Conservation (phyloP, 495 filamentous ascomycete species). For the Aspergillus wentii region DNA sequence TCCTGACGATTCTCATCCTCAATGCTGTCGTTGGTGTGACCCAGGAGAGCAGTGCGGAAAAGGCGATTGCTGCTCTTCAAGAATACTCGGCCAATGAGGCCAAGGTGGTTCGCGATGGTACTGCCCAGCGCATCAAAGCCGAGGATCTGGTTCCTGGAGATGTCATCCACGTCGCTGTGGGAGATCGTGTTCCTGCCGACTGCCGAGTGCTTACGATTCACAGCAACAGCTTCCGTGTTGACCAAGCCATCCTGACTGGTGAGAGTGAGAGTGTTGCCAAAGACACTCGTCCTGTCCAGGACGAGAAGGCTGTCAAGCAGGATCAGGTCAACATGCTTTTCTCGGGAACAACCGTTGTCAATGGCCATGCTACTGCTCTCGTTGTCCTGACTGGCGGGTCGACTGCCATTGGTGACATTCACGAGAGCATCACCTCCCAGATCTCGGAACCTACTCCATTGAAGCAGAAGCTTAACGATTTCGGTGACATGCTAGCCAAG, state of each 20-base stretch:
- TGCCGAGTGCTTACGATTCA: constrained; percentile 86
- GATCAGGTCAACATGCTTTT: constrained; percentile 98
- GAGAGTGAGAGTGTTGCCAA: constrained; percentile 98
- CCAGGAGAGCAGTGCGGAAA: constrained; percentile 97
- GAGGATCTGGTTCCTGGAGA: constrained; percentile 97
- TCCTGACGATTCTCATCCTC: constrained; percentile 93
- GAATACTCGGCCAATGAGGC: constrained; percentile 99
- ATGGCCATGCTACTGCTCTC: constrained; percentile 85
- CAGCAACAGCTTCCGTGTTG: constrained; percentile 93
- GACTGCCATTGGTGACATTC: constrained; percentile 97
- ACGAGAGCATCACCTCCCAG: constrained; percentile 95
- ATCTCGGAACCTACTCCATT: constrained; percentile 96
- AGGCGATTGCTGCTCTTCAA: constrained; percentile 96
- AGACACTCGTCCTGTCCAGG: constrained; percentile 62
- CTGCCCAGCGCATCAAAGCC: constrained; percentile 73
- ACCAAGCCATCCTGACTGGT: constrained; percentile 96
- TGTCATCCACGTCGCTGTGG: constrained; percentile 82
- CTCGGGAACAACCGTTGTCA: constrained; percentile 95
- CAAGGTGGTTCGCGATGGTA: constrained; percentile 80
- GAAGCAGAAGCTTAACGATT: constrained; percentile 98
- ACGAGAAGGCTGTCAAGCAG: constrained; percentile 88
- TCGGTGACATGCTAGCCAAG: constrained; percentile 94
- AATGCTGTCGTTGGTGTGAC: constrained; percentile 97
- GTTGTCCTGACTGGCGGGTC: constrained; percentile 87
- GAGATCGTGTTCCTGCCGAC: constrained; percentile 95